Evolutionary conservation across 2,329 filamentous ascomycete genomes (phyloP).

Genomic region (Fusarium buxicola): DNA sequence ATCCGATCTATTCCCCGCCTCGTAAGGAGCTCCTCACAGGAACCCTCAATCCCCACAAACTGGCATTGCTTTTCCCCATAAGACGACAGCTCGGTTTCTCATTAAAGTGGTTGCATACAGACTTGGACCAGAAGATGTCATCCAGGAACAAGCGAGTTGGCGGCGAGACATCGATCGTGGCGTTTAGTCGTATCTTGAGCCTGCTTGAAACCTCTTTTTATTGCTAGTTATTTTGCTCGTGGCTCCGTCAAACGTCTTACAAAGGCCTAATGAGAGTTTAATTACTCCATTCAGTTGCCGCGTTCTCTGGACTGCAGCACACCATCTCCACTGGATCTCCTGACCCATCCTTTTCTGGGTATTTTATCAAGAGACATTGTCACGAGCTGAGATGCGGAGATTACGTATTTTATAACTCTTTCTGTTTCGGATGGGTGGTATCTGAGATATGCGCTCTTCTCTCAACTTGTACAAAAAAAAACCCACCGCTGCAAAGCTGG

Average conservation of each 20-base stretch:
- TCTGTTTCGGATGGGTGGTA: slow-evolving; percentile 23
- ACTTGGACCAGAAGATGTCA: not conserved
- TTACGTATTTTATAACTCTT: not conserved
- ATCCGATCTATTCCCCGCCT: slow-evolving; percentile 27
- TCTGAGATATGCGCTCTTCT: slow-evolving; percentile 30
- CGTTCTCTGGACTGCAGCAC: slow-evolving; percentile 14
- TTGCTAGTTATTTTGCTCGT: slow-evolving; percentile 31
- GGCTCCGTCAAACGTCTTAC: slow-evolving; percentile 28
- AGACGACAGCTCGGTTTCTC: not conserved
- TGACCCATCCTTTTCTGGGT: not conserved
- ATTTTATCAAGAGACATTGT: slow-evolving; percentile 19
- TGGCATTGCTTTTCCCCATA: not conserved
- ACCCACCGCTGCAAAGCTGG: slow-evolving; percentile 14
- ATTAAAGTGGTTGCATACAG: slow-evolving; percentile 15
- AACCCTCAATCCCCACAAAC: not conserved
- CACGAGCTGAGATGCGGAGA: not conserved
- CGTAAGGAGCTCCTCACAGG: not conserved
- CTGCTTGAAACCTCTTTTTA: slow-evolving; percentile 13
- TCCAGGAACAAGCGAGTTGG: slow-evolving; percentile 19
- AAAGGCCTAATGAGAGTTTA: not conserved
- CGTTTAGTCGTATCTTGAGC: slow-evolving; percentile 34
- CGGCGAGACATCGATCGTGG: slow-evolving; percentile 35
- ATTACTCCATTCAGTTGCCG: not conserved
- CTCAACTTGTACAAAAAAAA: slow-evolving; percentile 22
- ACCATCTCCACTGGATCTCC: not conserved